A percentile compares a stretch with the other conserved stretches of the same genome.
These are phyloP conservation scores for Secale cereale DNA, from an alignment of 176 grass and related monocot species.

Conservation along the genomic window DNA sequence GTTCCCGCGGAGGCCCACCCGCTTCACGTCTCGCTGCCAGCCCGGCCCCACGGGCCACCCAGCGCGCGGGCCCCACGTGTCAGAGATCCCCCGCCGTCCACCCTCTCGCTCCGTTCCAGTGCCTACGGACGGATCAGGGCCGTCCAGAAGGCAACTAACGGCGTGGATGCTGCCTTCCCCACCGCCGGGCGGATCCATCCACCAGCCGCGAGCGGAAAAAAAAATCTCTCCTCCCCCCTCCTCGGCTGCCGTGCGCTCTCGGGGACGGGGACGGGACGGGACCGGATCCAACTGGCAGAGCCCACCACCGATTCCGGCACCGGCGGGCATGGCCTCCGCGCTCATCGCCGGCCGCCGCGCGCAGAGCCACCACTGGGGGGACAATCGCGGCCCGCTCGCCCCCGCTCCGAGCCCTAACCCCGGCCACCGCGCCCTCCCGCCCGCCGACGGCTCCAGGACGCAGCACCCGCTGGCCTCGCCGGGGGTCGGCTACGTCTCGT, in stretches of 20 bases:
- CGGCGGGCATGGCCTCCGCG: slow-evolving; percentile 72
- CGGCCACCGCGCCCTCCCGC: slow-evolving; percentile 7
- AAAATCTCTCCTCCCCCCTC: not conserved
- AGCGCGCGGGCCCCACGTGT: not conserved
- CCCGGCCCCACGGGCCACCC: not conserved
- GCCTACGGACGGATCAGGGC: not conserved
- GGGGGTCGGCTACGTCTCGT: slow-evolving; percentile 18
- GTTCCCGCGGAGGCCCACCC: slow-evolving; percentile 22
- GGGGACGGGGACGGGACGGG: slow-evolving; percentile 13
- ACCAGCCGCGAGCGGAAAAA: not conserved
- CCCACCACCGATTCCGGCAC: slow-evolving; percentile 1
- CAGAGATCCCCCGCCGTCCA: not conserved
- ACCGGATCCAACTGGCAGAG: slow-evolving; percentile 31
- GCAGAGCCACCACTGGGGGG: slow-evolving; percentile 46
- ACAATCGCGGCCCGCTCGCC: slow-evolving; percentile 36
- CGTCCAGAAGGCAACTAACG: not conserved
- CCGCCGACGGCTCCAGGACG: slow-evolving; percentile 14
- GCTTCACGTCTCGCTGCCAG: not conserved
- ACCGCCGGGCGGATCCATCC: not conserved
- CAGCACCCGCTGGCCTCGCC: not conserved
- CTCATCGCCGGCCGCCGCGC: slow-evolving; percentile 56
- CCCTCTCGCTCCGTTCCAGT: not conserved
- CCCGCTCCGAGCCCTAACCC: slow-evolving; percentile 49
- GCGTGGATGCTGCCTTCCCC: not conserved
- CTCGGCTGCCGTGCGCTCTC: not conserved